Conservation (phyloP, 371 early-diverging fungal genomes). For the Lichtheimia ramosa region DNA sequence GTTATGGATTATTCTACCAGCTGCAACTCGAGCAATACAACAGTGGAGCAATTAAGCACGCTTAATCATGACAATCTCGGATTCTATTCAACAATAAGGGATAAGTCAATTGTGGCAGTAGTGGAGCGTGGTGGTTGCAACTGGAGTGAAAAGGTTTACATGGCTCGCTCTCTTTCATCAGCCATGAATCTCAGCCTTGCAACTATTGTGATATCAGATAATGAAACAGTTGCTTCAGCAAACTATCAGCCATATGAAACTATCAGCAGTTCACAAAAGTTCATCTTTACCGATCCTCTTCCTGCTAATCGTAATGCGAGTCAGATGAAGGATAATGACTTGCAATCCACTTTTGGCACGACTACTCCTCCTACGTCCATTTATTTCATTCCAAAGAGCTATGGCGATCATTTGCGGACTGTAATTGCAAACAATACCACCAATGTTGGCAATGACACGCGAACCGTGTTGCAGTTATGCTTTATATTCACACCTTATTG, state of each 20-base stretch:
- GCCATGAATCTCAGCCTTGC: constrained; percentile 20
- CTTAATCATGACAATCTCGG: not conserved
- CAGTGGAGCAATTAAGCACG: constrained; percentile 11
- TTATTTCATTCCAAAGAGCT: constrained; percentile 28
- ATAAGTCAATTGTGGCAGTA: constrained; percentile 21
- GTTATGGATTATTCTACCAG: constrained; percentile 10
- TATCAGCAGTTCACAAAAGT: not conserved
- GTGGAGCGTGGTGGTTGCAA: constrained; percentile 21
- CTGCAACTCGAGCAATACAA: constrained; percentile 10
- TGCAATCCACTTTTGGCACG: constrained; percentile 5
- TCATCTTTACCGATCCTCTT: not conserved
- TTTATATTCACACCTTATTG: not conserved
- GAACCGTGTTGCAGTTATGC: not conserved
- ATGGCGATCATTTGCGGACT: constrained; percentile 12
- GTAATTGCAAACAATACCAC: not conserved
- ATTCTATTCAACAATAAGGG: not conserved
- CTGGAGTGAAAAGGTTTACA: constrained; percentile 38
- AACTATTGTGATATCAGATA: constrained; percentile 32
- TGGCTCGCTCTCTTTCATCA: constrained; percentile 17
- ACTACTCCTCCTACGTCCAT: constrained; percentile 19
- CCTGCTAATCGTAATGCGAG: constrained; percentile 26
- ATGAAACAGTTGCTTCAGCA: constrained; percentile 10
- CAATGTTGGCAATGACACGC: not conserved
- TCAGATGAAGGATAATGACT: constrained; percentile 34
- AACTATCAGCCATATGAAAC: not conserved